Evolutionary conservation across 176 grass and related monocot species (phyloP).

Genomic region (Oryza glumipatula): DNA sequence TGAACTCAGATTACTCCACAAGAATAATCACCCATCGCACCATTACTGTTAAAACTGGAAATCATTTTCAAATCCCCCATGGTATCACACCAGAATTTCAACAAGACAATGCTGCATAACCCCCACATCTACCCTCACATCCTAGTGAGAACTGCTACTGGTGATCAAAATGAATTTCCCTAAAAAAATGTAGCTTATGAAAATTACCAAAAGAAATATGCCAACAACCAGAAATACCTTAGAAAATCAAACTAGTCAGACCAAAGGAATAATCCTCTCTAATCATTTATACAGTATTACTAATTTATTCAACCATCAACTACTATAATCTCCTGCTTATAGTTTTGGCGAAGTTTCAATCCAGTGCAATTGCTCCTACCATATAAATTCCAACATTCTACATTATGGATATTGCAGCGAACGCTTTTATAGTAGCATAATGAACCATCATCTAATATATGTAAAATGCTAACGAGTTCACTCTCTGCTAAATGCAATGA

Average conservation of each 20-base stretch:
- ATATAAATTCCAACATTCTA: background rate
- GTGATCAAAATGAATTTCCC: constrained; percentile 11
- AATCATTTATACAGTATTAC: constrained; percentile 10
- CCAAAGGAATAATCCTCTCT: background rate
- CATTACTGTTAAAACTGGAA: constrained; percentile 11
- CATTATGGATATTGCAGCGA: background rate
- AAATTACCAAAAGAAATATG: background rate
- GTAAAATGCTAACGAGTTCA: constrained; percentile 24
- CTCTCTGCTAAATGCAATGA: background rate
- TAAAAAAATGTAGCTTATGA: background rate
- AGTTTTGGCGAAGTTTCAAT: background rate
- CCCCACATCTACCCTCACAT: constrained; percentile 2
- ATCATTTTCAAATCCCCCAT: constrained; percentile 18
- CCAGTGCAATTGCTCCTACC: background rate
- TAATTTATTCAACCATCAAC: background rate
- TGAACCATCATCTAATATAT: background rate
- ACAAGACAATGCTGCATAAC: background rate
- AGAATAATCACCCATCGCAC: background rate
- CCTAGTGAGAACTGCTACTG: background rate
- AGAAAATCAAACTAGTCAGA: constrained; percentile 16
- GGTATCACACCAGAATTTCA: background rate
- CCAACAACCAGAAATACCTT: background rate
- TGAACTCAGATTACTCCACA: background rate
- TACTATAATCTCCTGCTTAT: background rate
- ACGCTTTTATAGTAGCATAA: background rate